Base-by-base conservation (phyloP, 805 yeast genomes). In the Suhomyces sp. region DNA sequence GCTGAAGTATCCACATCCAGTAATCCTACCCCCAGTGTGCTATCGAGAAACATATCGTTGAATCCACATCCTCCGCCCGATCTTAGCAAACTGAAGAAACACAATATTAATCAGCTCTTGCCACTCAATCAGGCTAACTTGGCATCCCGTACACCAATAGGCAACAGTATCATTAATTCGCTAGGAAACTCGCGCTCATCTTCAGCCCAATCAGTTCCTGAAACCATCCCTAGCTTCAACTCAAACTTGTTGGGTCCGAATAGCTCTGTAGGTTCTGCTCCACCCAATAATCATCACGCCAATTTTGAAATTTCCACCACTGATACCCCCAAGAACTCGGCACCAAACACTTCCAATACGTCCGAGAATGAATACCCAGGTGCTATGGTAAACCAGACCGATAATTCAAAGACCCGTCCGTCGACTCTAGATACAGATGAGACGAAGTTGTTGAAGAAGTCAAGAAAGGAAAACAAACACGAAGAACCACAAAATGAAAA, bases 11-110 rank as follows among this genome's bases (percentile, higher is more conserved):
- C 22, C 23, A 17, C 42, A 2, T 13, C 42, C 7, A 9, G 6
- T 12, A 17, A 38, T 5, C 42, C 42, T 4, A 19, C 42, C 2
- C 24, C 42, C 42, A 38, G 24, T 19, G 17, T 38, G 17, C 42
- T 38, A 38, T 12, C 42, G n/a, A 19, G n/a, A 24, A 38, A 38
- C n/a, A 38, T 33, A 13, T n/a, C n/a, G 6, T 10, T 26, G 12
- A 42, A 42, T 15, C 47, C 48, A 9, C 40, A 46, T 22, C 48
- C 40, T 12, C 40, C 48, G n/a, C 48, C 48, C 17, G 48, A 31
- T 2, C 42, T 36, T 3, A 17, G 9, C 36, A 33, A 33, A n/a
- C 17, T n/a, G 36, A 33, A 33, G n/a, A 29, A 33, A 1, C 44
- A 23, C 31, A 33, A 23, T n/a, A 23, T 47, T 15, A 47, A 23